A percentile compares a stretch with the other conserved stretches of the same genome.
Conservation (phyloP, 1,284 basidiomycete species). For the Rhodotorula sp. region DNA sequence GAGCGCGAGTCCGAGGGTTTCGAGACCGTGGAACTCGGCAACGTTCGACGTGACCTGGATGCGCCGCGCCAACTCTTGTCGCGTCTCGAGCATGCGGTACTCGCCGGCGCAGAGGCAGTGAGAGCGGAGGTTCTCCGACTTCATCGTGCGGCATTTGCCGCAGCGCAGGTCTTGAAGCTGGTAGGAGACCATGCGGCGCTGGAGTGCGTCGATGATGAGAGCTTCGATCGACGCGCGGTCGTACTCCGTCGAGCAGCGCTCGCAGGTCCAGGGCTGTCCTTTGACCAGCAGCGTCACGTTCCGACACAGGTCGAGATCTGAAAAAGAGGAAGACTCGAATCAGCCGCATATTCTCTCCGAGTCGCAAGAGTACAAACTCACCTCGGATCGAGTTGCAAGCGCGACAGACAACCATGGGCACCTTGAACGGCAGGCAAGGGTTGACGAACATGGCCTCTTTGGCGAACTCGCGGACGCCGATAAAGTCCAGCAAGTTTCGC, state of each 20-base stretch:
- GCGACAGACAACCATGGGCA: constrained; percentile 84
- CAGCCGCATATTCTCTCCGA: no score
- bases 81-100: constrained; percentile 61
- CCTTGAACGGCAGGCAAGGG: constrained; percentile 85
- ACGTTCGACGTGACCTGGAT: constrained; percentile 41
- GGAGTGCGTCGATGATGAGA: constrained; percentile 73
- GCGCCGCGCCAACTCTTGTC: constrained; percentile 28
- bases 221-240: constrained; percentile 83
- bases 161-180: constrained; percentile 81
- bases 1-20: constrained; percentile 26
- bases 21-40: constrained; percentile 39
- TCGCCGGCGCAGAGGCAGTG: constrained; percentile 86
- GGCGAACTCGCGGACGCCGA: constrained; percentile 75
- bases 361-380: background rate
- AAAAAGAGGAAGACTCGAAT: no score
- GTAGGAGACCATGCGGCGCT: constrained; percentile 68
- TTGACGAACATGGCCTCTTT: constrained; percentile 79
- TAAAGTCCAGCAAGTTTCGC: constrained; percentile 83
- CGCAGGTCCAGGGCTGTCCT: constrained; percentile 48
- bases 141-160: constrained; percentile 80
- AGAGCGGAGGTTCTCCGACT: constrained; percentile 77
- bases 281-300: constrained; percentile 71
- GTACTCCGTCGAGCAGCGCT: constrained; percentile 77
- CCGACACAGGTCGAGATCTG: constrained; percentile 83
- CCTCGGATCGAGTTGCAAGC: constrained; percentile 78